Evolutionary conservation across 2,329 filamentous ascomycete species (phyloP), one percentile per base, ranked within the genome.

Genomic region (Hypomyces rosellus): DNA sequence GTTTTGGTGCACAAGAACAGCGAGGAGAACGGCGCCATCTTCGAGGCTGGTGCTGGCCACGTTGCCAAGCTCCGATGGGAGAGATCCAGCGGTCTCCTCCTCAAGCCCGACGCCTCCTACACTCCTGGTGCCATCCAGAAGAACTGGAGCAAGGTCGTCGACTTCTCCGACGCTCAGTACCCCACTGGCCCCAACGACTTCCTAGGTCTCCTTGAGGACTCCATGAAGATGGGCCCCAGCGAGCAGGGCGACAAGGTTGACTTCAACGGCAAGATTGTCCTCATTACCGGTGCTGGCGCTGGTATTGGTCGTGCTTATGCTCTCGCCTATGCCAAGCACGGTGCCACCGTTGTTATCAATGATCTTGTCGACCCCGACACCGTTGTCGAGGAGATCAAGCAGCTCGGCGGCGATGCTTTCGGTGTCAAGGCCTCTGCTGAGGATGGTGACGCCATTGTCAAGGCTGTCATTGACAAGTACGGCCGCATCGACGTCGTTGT

Each of bases 51-150:
- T 54, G 93, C 88, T 65, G 93, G 92, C 50, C 89, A 95, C 72
- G 75, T 95, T 52, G 88, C 92, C 59, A 97, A 97, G 79, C 73
- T 96, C 53, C 82, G 93, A 64, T 99, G 93, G 93, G 89, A 99
- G 78, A 86, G 93, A 57, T 85, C 93, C 49, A 85, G 82, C 68
- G 93, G 93, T 71, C 86, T 89, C 55, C 79, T 97, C 37, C 81
- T 96, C 65, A 95, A 92, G 77, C 84, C 89, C 50, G 93, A 97
- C 70, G 82, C 86, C 62, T 85, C 81, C 56, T 87, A 96, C 69
- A 97, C 92, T 5, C 88, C 93, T 11, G 86, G 87, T 58, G 90
- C 91, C 53, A 77, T 99, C 58, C 76, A 95, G 57, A 85, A 87
- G 73, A 90, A 92, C 71, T 99, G 93, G 93, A 78, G 86, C 64